Evolutionary conservation across 2,329 filamentous ascomycete species (phyloP).

Genomic region (Didymella glomerata): DNA sequence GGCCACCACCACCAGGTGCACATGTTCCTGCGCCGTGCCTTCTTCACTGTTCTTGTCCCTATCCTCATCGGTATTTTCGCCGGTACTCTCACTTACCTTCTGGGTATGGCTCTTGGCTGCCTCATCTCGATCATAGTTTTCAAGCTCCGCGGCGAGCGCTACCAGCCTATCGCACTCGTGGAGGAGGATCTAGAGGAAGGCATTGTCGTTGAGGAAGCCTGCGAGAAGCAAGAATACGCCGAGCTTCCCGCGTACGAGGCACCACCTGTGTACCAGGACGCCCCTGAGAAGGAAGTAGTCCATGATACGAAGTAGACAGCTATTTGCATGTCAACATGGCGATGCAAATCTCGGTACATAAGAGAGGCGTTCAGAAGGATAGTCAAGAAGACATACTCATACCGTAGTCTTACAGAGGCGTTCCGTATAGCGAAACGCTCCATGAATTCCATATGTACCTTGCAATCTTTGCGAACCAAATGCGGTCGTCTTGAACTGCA

Average conservation of each 20-base stretch:
- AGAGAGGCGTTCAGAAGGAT: neutral
- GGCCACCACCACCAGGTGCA: constrained; percentile 36
- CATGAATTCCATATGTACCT: constrained; percentile 18
- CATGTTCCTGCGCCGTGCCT: constrained; percentile 58
- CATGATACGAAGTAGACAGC: constrained; percentile 33
- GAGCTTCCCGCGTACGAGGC: constrained; percentile 50
- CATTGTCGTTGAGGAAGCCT: constrained; percentile 14
- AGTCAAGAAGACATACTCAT: neutral
- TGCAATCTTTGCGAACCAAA: too few relatives aligned
- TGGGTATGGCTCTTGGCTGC: constrained; percentile 73
- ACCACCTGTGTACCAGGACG: constrained; percentile 51
- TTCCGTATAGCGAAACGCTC: constrained; percentile 7
- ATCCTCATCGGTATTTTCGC: constrained; percentile 73
- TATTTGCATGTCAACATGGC: neutral
- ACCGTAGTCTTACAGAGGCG: neutral
- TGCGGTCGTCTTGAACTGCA: neutral
- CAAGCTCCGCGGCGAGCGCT: constrained; percentile 59
- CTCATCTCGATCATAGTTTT: constrained; percentile 68
- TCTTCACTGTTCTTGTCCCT: constrained; percentile 71
- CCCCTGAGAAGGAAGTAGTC: constrained; percentile 43
- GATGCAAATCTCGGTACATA: neutral
- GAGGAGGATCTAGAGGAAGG: constrained; percentile 38
- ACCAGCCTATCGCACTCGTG: constrained; percentile 46
- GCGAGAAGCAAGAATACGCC: constrained; percentile 47
- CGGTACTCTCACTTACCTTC: constrained; percentile 71